Conservation (phyloP, 2,329 filamentous ascomycete genomes). For the Leptosphaerulina australis region DNA sequence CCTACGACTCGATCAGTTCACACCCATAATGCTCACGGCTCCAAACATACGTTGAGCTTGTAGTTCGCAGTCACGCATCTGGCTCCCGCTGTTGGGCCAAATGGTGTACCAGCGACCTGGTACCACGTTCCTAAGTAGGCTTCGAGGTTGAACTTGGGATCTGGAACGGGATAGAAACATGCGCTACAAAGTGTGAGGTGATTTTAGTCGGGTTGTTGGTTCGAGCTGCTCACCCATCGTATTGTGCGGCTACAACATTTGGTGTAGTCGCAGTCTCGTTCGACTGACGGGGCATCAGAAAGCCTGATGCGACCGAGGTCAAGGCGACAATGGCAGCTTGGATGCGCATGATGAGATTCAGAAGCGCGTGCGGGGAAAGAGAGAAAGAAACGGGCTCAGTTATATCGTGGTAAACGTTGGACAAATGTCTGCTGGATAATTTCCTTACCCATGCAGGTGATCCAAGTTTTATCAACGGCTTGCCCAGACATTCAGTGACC, state of each 20-base stretch:
- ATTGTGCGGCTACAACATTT: slow-evolving; percentile 31
- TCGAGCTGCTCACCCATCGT: slow-evolving; percentile 22
- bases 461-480: background rate
- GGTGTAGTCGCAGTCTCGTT: slow-evolving; percentile 20
- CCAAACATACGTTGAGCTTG: slow-evolving; percentile 25
- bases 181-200: slow-evolving; percentile 6
- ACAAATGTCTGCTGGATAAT: slow-evolving; percentile 2
- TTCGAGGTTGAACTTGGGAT: slow-evolving; percentile 34
- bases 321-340: slow-evolving; percentile 23
- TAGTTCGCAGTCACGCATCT: slow-evolving; percentile 36
- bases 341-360: slow-evolving; percentile 25
- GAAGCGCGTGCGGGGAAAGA: background rate
- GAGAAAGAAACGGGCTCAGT: too few species aligned
- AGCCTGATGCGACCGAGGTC: slow-evolving; percentile 24
- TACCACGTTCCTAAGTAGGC: slow-evolving; percentile 40
- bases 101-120: slow-evolving; percentile 40
- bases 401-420: too few species aligned
- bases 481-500: slow-evolving; percentile 4
- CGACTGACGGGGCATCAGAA: slow-evolving; percentile 21
- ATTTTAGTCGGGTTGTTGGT: background rate
- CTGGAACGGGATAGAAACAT: slow-evolving; percentile 38
- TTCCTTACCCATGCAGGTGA: background rate
- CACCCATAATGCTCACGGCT: too few species aligned
- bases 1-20: slow-evolving; percentile 4
- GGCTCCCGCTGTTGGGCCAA: slow-evolving; percentile 34